Evolutionary conservation across 2,329 filamentous ascomycete genomes (phyloP).

Genomic region (Chaetomiaceae sp.): DNA sequence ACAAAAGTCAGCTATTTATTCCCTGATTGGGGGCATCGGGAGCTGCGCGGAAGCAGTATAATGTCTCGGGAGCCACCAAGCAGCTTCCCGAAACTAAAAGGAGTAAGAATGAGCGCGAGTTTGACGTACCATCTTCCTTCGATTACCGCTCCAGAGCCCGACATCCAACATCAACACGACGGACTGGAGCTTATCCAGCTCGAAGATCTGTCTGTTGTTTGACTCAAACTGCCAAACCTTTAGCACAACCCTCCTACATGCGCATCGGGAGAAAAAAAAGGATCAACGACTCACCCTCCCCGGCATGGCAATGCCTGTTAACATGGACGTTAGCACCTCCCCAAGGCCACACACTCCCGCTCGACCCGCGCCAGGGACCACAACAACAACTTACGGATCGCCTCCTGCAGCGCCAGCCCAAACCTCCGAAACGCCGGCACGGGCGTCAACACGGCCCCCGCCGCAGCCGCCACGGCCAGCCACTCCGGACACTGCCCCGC

Average conservation of each 20-base stretch:
- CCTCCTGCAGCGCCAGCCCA: conserved; percentile 50
- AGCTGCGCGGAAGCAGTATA: too few species aligned
- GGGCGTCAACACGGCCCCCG: conserved; percentile 54
- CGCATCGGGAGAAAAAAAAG: background rate
- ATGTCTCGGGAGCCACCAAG: too few species aligned
- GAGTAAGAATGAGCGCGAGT: too few species aligned
- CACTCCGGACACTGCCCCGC: conserved; percentile 53
- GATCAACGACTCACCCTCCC: conserved; percentile 23
- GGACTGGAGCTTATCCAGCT: conserved; percentile 44
- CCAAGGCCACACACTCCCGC: background rate
- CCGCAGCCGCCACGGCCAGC: conserved; percentile 52
- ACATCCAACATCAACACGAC: conserved; percentile 44
- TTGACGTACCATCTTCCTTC: conserved; percentile 51
- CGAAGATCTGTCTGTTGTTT: conserved; percentile 41
- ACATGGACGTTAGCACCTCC: too few species aligned
- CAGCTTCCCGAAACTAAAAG: too few species aligned
- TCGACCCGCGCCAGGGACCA: conserved; percentile 2
- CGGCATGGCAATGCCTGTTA: conserved; percentile 29
- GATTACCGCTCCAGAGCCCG: conserved; percentile 49
- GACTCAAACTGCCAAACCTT: conserved; percentile 39
- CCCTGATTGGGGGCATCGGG: too few species aligned
- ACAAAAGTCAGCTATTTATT: too few species aligned
- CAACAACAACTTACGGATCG: conserved; percentile 35
- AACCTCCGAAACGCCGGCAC: conserved; percentile 55
- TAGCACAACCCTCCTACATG: background rate